These are phyloP conservation scores for Ophiostoma perfectum DNA, from an alignment of 2,329 filamentous ascomycete species.

Conservation along the genomic window DNA sequence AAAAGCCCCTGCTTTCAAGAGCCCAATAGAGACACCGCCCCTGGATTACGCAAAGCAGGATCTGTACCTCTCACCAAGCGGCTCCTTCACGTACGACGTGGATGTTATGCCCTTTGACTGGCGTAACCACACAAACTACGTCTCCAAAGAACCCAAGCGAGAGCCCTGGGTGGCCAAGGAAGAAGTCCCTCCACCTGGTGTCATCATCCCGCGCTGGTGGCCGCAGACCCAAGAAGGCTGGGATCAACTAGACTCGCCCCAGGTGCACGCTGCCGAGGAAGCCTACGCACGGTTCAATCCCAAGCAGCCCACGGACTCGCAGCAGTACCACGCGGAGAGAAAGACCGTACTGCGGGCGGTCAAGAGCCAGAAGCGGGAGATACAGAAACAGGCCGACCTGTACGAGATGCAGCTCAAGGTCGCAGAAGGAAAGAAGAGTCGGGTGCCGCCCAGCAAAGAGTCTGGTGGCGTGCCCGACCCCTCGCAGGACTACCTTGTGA, in stretches of 20 bases:
- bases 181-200: neutral
- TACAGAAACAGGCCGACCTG: neutral
- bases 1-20: neutral
- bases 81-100: slow-evolving; percentile 14
- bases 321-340: neutral
- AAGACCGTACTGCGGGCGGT: neutral
- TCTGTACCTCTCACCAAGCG: neutral
- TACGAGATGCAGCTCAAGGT: neutral
- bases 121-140: neutral
- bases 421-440: neutral
- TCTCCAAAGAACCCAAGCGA: neutral
- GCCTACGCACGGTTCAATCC: neutral
- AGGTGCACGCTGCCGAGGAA: slow-evolving; percentile 10
- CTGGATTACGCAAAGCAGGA: neutral
- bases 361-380: neutral
- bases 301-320: neutral
- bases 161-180: neutral
- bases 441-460: neutral
- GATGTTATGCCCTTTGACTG: slow-evolving; percentile 13
- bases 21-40: neutral
- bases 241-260: slow-evolving; percentile 7
- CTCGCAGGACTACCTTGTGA: slow-evolving; percentile 53
- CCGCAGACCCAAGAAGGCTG: slow-evolving; percentile 11
- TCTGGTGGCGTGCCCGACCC: slow-evolving; percentile 56
- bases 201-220: slow-evolving; percentile 9